Evolutionary conservation across 768 basidiomycete genomes (phyloP).

Genomic region (Suillus bovinus): DNA sequence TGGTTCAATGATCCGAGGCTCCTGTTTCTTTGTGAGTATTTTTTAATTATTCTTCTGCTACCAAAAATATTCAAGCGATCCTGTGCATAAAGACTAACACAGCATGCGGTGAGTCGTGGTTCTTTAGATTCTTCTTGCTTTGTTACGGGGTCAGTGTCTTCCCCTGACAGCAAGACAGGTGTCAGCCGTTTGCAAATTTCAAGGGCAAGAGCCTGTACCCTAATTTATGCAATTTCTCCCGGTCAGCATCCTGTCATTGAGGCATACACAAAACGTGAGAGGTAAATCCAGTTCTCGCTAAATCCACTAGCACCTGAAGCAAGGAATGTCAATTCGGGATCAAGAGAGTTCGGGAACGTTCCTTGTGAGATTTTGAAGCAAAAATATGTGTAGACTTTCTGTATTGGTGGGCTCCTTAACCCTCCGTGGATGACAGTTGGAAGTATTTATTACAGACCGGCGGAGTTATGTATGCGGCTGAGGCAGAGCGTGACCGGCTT

Average conservation of each 20-base stretch:
- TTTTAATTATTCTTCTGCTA: no score
- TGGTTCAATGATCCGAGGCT: no score
- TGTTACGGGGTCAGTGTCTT: no score
- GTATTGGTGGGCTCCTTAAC: neutral
- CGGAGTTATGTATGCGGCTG: neutral
- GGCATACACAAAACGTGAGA: neutral
- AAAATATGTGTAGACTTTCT: neutral
- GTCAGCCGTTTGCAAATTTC: no score
- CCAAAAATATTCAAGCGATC: no score
- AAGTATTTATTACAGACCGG: neutral
- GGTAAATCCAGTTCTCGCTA: neutral
- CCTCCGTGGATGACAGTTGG: neutral
- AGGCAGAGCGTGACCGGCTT: neutral
- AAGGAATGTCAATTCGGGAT: neutral
- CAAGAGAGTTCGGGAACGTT: neutral
- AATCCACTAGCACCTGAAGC: neutral
- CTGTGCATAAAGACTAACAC: no score
- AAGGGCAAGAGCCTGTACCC: no score
- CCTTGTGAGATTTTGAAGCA: neutral
- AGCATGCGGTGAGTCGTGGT: no score
- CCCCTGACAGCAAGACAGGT: no score
- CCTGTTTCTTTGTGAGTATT: no score
- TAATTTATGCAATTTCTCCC: no score
- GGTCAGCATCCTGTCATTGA: neutral
- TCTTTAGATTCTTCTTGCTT: no score